phyloP scores from a whole-genome alignment of 2,329 filamentous ascomycete species.

The Teratosphaeria gauchensis region DNA sequence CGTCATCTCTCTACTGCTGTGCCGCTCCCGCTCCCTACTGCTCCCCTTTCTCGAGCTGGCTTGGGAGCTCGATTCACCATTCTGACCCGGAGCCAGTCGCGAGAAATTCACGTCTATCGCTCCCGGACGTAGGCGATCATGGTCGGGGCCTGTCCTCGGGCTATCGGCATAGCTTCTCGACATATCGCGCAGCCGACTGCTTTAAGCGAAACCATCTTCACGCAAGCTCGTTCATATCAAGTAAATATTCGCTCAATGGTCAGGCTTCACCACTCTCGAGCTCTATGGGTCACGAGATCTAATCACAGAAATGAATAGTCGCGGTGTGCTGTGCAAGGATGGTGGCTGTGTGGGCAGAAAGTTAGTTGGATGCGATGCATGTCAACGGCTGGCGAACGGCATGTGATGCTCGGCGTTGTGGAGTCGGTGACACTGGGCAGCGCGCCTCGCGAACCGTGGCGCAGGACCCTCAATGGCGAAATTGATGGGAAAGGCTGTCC shows the following conservation, averaged over 20 bases:
- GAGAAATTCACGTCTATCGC: background rate
- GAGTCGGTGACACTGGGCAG: no score
- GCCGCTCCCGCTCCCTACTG: constrained; percentile 1
- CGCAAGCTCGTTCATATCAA: background rate
- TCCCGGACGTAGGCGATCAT: background rate
- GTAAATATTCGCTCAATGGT: background rate
- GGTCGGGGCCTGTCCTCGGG: background rate
- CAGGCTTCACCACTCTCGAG: background rate
- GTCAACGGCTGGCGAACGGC: background rate
- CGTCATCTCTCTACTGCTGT: background rate
- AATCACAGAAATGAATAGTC: background rate
- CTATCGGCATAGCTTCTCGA: background rate
- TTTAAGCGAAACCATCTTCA: background rate
- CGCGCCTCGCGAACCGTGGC: no score
- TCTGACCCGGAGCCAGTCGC: constrained; percentile 4
- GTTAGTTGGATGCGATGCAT: background rate
- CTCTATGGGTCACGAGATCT: background rate
- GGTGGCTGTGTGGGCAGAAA: no score
- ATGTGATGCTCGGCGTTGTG: background rate
- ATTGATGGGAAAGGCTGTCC: no score
- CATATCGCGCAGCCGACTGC: background rate
- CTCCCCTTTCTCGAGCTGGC: constrained; percentile 15
- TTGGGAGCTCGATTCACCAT: constrained; percentile 18
- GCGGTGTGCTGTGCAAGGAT: background rate
- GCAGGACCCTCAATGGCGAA: no score